Conservation (phyloP, 768 basidiomycete genomes). For the Tricholoma flavovirens region DNA sequence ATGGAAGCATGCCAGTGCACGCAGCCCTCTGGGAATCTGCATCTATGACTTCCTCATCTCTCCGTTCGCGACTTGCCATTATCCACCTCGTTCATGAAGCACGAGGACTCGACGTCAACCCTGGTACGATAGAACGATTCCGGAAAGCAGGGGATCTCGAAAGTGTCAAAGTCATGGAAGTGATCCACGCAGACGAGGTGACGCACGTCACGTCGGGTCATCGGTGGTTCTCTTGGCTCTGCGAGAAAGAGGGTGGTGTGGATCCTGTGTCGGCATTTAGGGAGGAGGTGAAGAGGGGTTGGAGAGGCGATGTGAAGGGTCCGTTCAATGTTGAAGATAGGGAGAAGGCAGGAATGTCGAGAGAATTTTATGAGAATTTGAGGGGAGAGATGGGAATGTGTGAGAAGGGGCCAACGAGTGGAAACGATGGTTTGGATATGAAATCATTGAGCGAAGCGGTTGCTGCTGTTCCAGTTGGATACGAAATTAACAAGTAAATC, state of each 20-base stretch:
- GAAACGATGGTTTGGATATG: constrained; percentile 2
- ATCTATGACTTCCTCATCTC: constrained; percentile 55
- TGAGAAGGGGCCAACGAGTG: not conserved
- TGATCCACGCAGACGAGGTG: constrained; percentile 78
- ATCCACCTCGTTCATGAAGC: constrained; percentile 87
- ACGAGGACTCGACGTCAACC: constrained; percentile 79
- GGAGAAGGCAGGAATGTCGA: constrained; percentile 66
- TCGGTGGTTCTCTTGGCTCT: constrained; percentile 79
- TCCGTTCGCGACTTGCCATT: constrained; percentile 70
- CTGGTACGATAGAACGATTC: constrained; percentile 70
- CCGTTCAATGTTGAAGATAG: constrained; percentile 79
- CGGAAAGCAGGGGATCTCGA: constrained; percentile 58
- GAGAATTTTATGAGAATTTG: constrained; percentile 67
- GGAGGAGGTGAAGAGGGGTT: constrained; percentile 61
- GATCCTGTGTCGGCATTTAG: constrained; percentile 67
- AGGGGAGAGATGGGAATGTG: constrained; percentile 49
- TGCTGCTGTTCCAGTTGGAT: constrained; percentile 14
- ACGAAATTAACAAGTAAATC: constrained; percentile 4
- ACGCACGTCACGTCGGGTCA: constrained; percentile 80
- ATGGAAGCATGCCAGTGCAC: constrained; percentile 71
- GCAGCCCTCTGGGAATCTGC: constrained; percentile 81
- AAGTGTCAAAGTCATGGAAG: constrained; percentile 61
- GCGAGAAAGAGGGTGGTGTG: constrained; percentile 38
- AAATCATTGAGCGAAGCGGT: constrained; percentile 8
- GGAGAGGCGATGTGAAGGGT: constrained; percentile 69